A percentile compares a stretch with the other conserved stretches of the same genome.
Conservation (phyloP, 129 eudicot genomes). For the Tagetes patula region DNA sequence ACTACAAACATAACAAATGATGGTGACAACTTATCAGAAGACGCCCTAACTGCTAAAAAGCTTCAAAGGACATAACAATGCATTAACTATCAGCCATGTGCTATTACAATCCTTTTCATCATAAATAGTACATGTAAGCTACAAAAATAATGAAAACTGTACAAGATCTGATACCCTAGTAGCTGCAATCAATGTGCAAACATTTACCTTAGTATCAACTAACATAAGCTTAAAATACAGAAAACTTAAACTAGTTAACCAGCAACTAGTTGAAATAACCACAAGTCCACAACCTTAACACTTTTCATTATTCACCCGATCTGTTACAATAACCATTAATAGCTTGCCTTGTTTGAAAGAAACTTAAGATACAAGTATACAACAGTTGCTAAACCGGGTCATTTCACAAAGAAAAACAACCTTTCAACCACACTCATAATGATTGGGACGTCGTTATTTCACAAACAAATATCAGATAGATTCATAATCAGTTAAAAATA, state of each 20-base stretch:
- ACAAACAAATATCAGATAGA: background rate
- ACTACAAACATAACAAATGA: slow-evolving; percentile 2
- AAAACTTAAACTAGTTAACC: background rate
- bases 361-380: background rate
- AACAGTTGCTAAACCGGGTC: background rate
- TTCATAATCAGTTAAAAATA: background rate
- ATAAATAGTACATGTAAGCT: background rate
- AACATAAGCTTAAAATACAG: slow-evolving; percentile 10
- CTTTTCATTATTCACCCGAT: background rate
- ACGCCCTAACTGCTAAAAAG: background rate
- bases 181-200: background rate
- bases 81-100: background rate
- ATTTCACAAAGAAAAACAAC: background rate
- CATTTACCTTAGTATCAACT: background rate
- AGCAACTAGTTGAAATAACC: background rate
- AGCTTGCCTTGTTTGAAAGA: background rate
- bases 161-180: background rate
- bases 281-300: background rate
- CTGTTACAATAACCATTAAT: background rate
- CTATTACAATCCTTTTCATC: slow-evolving; percentile 1
- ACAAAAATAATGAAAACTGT: background rate
- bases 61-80: background rate
- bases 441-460: background rate
- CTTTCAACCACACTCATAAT: background rate
- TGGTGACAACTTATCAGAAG: slow-evolving; percentile 1